Percentiles rank a stretch among this genome's conserved stretches.
phyloP scores from a whole-genome alignment of 257 asterid genomes.

The Agastache rugosa region DNA sequence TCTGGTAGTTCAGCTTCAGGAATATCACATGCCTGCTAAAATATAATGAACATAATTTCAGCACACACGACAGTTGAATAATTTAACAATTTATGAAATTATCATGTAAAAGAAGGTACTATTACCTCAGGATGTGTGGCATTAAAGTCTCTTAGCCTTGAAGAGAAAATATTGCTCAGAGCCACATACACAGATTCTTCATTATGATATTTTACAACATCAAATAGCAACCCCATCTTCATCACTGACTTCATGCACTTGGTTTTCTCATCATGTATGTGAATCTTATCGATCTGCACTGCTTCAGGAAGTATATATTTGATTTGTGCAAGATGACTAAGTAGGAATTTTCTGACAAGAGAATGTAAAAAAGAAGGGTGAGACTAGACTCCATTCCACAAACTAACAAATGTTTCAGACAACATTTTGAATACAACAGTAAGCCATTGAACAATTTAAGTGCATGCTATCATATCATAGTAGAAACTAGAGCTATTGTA shows the following conservation, averaged over 20 bases:
- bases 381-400: slow-evolving; percentile 21
- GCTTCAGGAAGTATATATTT: slow-evolving; percentile 81
- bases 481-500: slow-evolving; percentile 9
- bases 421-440: not conserved
- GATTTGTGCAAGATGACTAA: slow-evolving; percentile 78
- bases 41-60: slow-evolving; percentile 35
- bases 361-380: slow-evolving; percentile 29
- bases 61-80: slow-evolving; percentile 9
- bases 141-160: slow-evolving; percentile 59
- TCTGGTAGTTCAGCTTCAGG: slow-evolving; percentile 84
- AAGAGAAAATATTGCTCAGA: slow-evolving; percentile 67
- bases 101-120: slow-evolving; percentile 25
- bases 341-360: slow-evolving; percentile 59
- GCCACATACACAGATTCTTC: slow-evolving; percentile 67
- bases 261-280: slow-evolving; percentile 64
- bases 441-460: slow-evolving; percentile 9
- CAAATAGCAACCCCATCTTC: slow-evolving; percentile 57
- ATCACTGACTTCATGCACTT: slow-evolving; percentile 75
- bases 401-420: slow-evolving; percentile 16
- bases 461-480: slow-evolving; percentile 2
- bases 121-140: slow-evolving; percentile 67
- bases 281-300: slow-evolving; percentile 73
- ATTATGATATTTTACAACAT: slow-evolving; percentile 61
- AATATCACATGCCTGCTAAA: slow-evolving; percentile 58
- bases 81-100: slow-evolving; percentile 7